These are phyloP conservation scores for Mucor racemosus DNA, from an alignment of 371 early-diverging fungal species.

Conservation along the genomic window DNA sequence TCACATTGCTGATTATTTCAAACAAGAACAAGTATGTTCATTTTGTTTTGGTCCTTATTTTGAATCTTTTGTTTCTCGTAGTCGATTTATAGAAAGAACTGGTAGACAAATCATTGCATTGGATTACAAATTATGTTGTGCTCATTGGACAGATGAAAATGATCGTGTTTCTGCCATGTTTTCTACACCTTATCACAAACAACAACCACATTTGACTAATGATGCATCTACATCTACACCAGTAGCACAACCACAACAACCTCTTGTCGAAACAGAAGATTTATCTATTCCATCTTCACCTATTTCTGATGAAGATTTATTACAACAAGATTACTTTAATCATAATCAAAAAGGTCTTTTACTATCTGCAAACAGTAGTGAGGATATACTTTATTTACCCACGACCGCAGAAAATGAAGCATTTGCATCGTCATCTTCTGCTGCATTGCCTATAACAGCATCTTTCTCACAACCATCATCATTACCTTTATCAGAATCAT, in stretches of 20 bases:
- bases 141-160: constrained; percentile 49
- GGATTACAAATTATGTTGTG: constrained; percentile 44
- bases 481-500: not conserved
- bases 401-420: not conserved
- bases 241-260: not conserved
- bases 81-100: constrained; percentile 68
- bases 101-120: constrained; percentile 46
- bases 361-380: not conserved
- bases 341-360: not conserved
- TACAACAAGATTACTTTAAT: not conserved
- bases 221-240: not conserved
- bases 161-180: constrained; percentile 47
- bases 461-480: not conserved
- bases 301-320: not conserved
- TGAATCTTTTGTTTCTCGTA: constrained; percentile 66
- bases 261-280: not conserved
- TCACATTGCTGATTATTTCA: constrained; percentile 70
- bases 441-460: not conserved
- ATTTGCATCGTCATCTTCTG: not conserved
- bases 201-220: not conserved
- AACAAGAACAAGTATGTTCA: constrained; percentile 70
- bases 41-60: constrained; percentile 91
- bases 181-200: constrained; percentile 18
- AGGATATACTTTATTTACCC: constrained; percentile 5
- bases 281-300: not conserved